Percentiles rank a stretch among this genome's conserved stretches.
These are phyloP conservation scores for Cicer yamashitae DNA, from an alignment of 306 rosid genomes.

Conservation along the genomic window DNA sequence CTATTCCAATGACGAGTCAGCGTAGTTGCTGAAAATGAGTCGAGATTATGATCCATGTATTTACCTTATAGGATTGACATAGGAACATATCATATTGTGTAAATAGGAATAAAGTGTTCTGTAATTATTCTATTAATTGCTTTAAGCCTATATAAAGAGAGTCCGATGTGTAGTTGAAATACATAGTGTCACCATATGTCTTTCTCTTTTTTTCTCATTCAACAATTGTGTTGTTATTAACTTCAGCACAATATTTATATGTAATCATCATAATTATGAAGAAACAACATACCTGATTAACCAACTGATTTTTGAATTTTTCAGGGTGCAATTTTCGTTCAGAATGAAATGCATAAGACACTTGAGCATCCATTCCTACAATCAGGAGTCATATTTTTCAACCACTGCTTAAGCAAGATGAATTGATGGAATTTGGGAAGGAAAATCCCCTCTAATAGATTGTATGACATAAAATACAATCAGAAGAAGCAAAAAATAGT, in stretches of 20 bases:
- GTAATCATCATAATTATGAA: slow-evolving; percentile 4
- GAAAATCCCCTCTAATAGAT: background rate
- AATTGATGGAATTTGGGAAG: background rate
- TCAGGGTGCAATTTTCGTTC: slow-evolving; percentile 94
- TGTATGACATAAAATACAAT: slow-evolving; percentile 13
- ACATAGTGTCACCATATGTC: background rate
- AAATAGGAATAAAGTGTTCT: background rate
- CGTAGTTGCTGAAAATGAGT: background rate
- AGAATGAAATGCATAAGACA: slow-evolving; percentile 95
- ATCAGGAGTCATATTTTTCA: slow-evolving; percentile 33
- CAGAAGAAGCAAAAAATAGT: slow-evolving; percentile 17
- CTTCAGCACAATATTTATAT: slow-evolving; percentile 19
- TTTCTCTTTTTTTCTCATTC: slow-evolving; percentile 1
- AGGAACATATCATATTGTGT: background rate
- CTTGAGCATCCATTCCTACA: slow-evolving; percentile 98
- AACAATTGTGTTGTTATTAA: background rate
- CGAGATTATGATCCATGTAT: background rate
- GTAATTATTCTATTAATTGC: background rate
- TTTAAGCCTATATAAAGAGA: slow-evolving; percentile 2
- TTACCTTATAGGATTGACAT: background rate
- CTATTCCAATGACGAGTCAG: slow-evolving; percentile 35
- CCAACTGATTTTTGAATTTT: slow-evolving; percentile 83
- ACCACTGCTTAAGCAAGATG: slow-evolving; percentile 21
- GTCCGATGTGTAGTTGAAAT: background rate
- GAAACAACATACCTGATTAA: slow-evolving; percentile 74